Conservation (phyloP, 2,329 filamentous ascomycete genomes). For the Cladobotryum protrusum region DNA sequence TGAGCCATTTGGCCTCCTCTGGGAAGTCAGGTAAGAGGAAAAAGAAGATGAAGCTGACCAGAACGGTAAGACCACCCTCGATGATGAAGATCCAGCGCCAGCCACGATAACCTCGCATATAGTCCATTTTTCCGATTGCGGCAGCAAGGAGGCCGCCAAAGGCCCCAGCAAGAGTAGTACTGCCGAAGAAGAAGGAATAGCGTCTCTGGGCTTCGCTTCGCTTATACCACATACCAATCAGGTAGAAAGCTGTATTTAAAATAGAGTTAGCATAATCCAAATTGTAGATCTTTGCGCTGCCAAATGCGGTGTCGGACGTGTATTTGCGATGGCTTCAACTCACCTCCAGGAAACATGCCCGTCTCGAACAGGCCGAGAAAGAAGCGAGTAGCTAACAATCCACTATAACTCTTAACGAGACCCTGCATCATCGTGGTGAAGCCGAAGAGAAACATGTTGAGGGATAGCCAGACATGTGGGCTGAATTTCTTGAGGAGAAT, state of each 20-base stretch:
- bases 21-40: slow-evolving; percentile 71
- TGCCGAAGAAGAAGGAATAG: slow-evolving; percentile 90
- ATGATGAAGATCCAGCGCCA: slow-evolving; percentile 85
- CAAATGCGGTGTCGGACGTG: too few relatives aligned
- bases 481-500: slow-evolving; percentile 59
- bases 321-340: slow-evolving; percentile 6
- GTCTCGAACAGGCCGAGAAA: slow-evolving; percentile 75
- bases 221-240: slow-evolving; percentile 86
- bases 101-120: slow-evolving; percentile 57
- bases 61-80: slow-evolving; percentile 59
- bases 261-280: background rate
- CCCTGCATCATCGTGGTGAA: slow-evolving; percentile 71
- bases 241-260: slow-evolving; percentile 47
- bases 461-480: slow-evolving; percentile 65
- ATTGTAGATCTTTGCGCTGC: background rate
- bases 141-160: slow-evolving; percentile 82
- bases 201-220: slow-evolving; percentile 83
- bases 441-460: slow-evolving; percentile 82
- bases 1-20: slow-evolving; percentile 67
- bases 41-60: slow-evolving; percentile 56
- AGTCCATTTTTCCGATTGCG: slow-evolving; percentile 85
- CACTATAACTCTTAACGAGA: slow-evolving; percentile 68
- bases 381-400: slow-evolving; percentile 74
- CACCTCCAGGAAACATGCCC: slow-evolving; percentile 57
- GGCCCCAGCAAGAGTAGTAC: slow-evolving; percentile 70